Evolutionary conservation across 2,329 filamentous ascomycete genomes (phyloP).

Genomic region (Pseudogymnoascus sp.): DNA sequence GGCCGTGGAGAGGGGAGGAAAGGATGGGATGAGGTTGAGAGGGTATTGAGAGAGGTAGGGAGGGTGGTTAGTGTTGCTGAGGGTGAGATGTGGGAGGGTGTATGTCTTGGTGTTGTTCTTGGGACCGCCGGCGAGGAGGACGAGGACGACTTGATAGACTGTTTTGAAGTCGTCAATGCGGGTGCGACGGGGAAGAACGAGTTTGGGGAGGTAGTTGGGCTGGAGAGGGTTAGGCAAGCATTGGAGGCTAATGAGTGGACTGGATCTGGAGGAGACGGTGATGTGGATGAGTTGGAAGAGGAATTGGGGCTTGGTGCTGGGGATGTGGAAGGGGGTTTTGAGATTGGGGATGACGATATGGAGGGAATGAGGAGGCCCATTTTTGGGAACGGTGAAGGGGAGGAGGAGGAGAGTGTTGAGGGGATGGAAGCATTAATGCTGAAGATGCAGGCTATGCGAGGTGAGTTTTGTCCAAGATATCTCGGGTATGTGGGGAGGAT

Average conservation of each 20-base stretch:
- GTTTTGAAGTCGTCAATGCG: slow-evolving; percentile 56
- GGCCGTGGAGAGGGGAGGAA: slow-evolving; percentile 30
- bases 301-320: slow-evolving; percentile 30
- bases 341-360: slow-evolving; percentile 31
- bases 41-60: slow-evolving; percentile 44
- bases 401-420: slow-evolving; percentile 36
- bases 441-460: slow-evolving; percentile 49
- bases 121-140: slow-evolving; percentile 53
- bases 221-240: slow-evolving; percentile 51
- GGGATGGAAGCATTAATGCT: slow-evolving; percentile 56
- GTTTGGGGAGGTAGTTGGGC: slow-evolving; percentile 52
- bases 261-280: slow-evolving; percentile 28
- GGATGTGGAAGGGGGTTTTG: slow-evolving; percentile 29
- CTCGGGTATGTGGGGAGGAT: slow-evolving; percentile 12
- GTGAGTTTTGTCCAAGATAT: slow-evolving; percentile 15
- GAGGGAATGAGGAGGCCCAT: slow-evolving; percentile 31
- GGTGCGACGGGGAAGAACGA: slow-evolving; percentile 42
- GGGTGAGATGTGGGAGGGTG: slow-evolving; percentile 52
- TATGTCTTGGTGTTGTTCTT: slow-evolving; percentile 51
- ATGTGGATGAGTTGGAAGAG: slow-evolving; percentile 31
- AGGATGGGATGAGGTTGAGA: slow-evolving; percentile 23
- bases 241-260: slow-evolving; percentile 60
- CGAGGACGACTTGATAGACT: slow-evolving; percentile 41
- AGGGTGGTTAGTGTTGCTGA: slow-evolving; percentile 44
- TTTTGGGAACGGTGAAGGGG: slow-evolving; percentile 16